These are phyloP conservation scores for Cutaneotrichosporon arboriforme DNA, from an alignment of 1,284 basidiomycete species.

Conservation along the genomic window DNA sequence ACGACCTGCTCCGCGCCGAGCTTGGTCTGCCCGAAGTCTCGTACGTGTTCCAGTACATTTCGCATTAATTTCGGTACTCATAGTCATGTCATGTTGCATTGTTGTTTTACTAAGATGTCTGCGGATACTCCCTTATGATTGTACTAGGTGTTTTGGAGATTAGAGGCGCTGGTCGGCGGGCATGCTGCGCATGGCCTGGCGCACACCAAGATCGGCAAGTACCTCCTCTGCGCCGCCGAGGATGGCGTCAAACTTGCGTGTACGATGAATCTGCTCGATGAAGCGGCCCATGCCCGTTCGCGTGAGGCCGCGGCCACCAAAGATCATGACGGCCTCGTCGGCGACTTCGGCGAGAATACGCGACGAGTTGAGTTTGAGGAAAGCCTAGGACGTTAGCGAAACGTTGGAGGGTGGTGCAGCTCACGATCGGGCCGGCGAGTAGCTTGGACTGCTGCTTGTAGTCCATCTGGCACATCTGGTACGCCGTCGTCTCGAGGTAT, in stretches of 20 bases:
- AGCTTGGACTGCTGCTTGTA: slow-evolving; percentile 62
- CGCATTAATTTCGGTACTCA: slow-evolving; percentile 22
- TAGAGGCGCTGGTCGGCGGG: slow-evolving; percentile 21
- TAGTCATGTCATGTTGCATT: neutral
- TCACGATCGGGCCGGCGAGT: slow-evolving; percentile 45
- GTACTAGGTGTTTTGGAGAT: neutral
- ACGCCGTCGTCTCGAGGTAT: slow-evolving; percentile 83
- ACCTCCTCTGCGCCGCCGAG: slow-evolving; percentile 50
- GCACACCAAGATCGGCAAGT: slow-evolving; percentile 52
- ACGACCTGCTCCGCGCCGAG: slow-evolving; percentile 82
- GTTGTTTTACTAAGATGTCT: neutral
- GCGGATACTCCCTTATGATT: neutral
- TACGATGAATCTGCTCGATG: slow-evolving; percentile 52
- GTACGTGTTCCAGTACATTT: slow-evolving; percentile 84
- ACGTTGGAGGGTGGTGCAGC: no score
- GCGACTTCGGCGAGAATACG: slow-evolving; percentile 48
- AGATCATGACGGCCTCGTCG: slow-evolving; percentile 52
- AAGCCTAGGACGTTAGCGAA: slow-evolving; percentile 12
- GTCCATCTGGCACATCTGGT: slow-evolving; percentile 82
- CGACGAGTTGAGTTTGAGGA: slow-evolving; percentile 58
- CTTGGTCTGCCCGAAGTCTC: slow-evolving; percentile 76
- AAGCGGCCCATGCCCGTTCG: slow-evolving; percentile 53
- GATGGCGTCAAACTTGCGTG: slow-evolving; percentile 83
- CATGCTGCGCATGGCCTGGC: slow-evolving; percentile 45
- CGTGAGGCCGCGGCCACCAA: slow-evolving; percentile 33